These are phyloP conservation scores for Fraxinus paxiana DNA, from an alignment of 305 asterid species.

Conservation along the genomic window DNA sequence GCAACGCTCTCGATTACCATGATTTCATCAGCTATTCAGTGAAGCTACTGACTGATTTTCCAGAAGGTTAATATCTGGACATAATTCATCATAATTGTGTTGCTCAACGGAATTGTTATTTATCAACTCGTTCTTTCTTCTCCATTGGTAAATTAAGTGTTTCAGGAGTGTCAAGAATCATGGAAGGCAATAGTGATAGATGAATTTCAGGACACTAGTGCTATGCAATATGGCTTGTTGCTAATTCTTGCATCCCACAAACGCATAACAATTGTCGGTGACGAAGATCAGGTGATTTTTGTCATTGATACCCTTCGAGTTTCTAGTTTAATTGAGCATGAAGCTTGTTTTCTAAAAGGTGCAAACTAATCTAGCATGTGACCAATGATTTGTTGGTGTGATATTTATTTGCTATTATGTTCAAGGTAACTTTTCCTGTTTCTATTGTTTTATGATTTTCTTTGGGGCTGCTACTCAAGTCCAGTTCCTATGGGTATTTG, in stretches of 20 bases:
- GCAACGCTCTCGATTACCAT: slow-evolving; percentile 94
- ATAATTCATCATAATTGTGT: slow-evolving; percentile 4
- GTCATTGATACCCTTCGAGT: slow-evolving; percentile 12
- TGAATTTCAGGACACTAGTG: slow-evolving; percentile 99
- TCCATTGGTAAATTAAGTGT: slow-evolving; percentile 42
- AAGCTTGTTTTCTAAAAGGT: neutral
- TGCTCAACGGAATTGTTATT: slow-evolving; percentile 19
- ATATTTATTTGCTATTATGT: neutral
- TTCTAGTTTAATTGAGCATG: slow-evolving; percentile 13
- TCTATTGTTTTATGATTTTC: neutral
- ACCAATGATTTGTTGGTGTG: neutral
- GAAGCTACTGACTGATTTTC: slow-evolving; percentile 79
- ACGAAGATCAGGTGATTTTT: slow-evolving; percentile 86
- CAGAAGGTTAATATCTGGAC: slow-evolving; percentile 60
- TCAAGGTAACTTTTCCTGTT: neutral
- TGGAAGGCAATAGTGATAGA: slow-evolving; percentile 87
- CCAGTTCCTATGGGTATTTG: neutral
- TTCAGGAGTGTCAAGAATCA: slow-evolving; percentile 64
- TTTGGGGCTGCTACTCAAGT: neutral
- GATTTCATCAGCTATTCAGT: slow-evolving; percentile 83
- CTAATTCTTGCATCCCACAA: slow-evolving; percentile 73
- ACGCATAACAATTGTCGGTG: slow-evolving; percentile 87
- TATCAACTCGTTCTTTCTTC: slow-evolving; percentile 26
- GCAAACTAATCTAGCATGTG: neutral
- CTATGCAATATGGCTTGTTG: slow-evolving; percentile 75